Percentiles rank a stretch among this genome's conserved stretches.
Conservation (phyloP, 2,329 filamentous ascomycete genomes). For the Epichloe baconii region DNA sequence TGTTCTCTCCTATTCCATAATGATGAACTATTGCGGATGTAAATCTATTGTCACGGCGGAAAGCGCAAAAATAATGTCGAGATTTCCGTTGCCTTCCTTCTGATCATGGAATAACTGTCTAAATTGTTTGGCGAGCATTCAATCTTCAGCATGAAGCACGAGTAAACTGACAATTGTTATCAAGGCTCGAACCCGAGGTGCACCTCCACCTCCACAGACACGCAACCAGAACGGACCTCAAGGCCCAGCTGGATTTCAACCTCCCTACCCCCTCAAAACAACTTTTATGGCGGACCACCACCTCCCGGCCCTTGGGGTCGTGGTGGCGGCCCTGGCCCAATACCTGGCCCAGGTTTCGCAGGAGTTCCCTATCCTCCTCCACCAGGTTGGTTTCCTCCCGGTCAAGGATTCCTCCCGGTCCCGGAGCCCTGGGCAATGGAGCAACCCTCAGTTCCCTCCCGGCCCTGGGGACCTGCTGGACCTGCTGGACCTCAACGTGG, state of each 20-base stretch:
- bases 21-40: slow-evolving; percentile 99
- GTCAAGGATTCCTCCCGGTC: slow-evolving; percentile 51
- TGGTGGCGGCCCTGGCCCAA: slow-evolving; percentile 38
- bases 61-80: slow-evolving; percentile 95
- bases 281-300: slow-evolving; percentile 36
- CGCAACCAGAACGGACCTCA: slow-evolving; percentile 18
- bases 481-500: slow-evolving; percentile 43
- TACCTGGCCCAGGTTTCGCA: slow-evolving; percentile 38
- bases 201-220: slow-evolving; percentile 17
- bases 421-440: slow-evolving; percentile 38
- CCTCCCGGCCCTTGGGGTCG: slow-evolving; percentile 42
- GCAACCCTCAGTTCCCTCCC: slow-evolving; percentile 47
- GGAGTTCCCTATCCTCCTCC: slow-evolving; percentile 69
- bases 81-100: slow-evolving; percentile 99
- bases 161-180: slow-evolving; percentile 11
- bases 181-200: slow-evolving; percentile 28
- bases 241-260: slow-evolving; percentile 26
- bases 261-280: slow-evolving; percentile 30
- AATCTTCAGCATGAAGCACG: background rate
- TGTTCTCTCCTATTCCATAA: slow-evolving; percentile 24
- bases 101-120: slow-evolving; percentile 40
- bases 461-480: slow-evolving; percentile 36
- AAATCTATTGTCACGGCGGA: slow-evolving; percentile 68
- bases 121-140: slow-evolving; percentile 5
- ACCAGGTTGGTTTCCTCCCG: slow-evolving; percentile 66